phyloP scores from a whole-genome alignment of 495 filamentous ascomycete genomes.

The Aspergillus incahuasiensis region DNA sequence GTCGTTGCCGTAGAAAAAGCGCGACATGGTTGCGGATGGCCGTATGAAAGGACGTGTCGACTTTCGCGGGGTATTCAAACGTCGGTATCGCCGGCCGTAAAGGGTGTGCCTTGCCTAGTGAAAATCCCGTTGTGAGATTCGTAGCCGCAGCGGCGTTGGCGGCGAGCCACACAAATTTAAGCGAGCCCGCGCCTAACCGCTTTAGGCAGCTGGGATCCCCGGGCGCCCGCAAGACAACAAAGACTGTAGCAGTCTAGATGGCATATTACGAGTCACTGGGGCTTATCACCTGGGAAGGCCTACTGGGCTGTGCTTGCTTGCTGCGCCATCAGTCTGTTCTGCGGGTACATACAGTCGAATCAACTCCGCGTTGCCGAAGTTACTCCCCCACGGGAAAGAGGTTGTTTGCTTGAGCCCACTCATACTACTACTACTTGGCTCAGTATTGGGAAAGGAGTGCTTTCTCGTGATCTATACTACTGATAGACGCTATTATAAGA shows the following conservation, averaged over 20 bases:
- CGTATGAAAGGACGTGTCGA: conserved; percentile 15
- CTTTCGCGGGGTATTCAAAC: conserved; percentile 11
- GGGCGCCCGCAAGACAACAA: background rate
- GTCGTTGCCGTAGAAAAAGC: conserved; percentile 92
- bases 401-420: no score
- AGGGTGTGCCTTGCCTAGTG: conserved; percentile 11
- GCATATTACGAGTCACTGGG: background rate
- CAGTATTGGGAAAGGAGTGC: no score
- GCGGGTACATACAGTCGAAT: no score
- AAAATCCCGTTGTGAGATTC: conserved; percentile 35
- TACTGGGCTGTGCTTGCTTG: no score
- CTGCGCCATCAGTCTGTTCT: no score
- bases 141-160: conserved; percentile 30
- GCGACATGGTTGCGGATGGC: conserved; percentile 56
- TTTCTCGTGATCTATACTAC: no score
- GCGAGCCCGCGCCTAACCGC: conserved; percentile 44
- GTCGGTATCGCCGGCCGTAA: conserved; percentile 10
- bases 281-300: no score
- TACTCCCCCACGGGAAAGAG: no score
- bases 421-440: no score
- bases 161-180: conserved; percentile 50
- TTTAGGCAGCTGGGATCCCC: conserved; percentile 23
- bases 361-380: no score
- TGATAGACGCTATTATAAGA: no score
- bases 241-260: background rate